Evolutionary conservation across 768 basidiomycete genomes (phyloP), one percentile per base, ranked within the genome.

Genomic region (Auriscalpium orientale): DNA sequence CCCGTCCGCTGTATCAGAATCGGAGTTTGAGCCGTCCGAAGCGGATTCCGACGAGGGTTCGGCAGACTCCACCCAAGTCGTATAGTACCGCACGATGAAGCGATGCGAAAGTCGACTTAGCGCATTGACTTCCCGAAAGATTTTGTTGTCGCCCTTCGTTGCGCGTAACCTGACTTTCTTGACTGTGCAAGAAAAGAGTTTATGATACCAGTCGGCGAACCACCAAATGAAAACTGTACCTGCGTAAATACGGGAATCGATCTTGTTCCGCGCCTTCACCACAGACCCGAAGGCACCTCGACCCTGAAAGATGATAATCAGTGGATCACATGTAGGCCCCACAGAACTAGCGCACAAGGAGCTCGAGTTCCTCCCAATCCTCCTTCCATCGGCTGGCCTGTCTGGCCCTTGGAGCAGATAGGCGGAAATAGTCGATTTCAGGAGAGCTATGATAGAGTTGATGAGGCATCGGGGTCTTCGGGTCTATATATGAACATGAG

Each of bases 211-310:
- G 28, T 28, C 28, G 28, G 28, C 28, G 4, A 28, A 28, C 28
- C 28, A 28, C 2, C 5, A 28, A 28, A 7, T 28, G 28, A 28
- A 28, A 28, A 13, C 77, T 20, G 10, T 53, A 84, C 86, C 85
- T 12, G 89, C 91, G 66, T 93, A 94, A 55, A 91, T 89, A 21
- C 89, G 78, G 11, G 76, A 80, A 66, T 97, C 94, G 20, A 95
- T 84, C 73, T 84, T 89, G 65, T 95, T 93, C 47, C 86, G 78
- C 3, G 93, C 94, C 67, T 97, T 97, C 34, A 97, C 92, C 0
- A 97, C 93, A n/a, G 91, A 89, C 0, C 93, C 93, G 68, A 92
- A 95, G 0, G 82, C 91, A 0, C 94, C 94, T 66, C 87, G 87
- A 0, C 93, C 93, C 89, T 28, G 46, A 11, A 53, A 40, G 8